Base-by-base conservation (phyloP, 306 rosid genomes). In the Hippophae tibetana region DNA sequence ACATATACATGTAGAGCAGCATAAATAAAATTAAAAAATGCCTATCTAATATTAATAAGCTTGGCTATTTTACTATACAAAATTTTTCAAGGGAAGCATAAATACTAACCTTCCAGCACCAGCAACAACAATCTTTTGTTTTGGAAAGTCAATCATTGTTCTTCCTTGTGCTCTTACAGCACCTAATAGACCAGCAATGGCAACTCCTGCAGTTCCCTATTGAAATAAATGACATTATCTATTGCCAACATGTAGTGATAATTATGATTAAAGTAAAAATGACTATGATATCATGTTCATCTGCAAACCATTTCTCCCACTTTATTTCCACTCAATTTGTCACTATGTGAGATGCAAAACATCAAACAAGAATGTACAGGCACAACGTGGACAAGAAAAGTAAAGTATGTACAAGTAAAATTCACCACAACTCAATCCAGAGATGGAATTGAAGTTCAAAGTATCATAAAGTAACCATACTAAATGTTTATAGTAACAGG, bases 131-230 rank as follows among this genome's bases (percentile, higher is more conserved):
- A 93, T 93, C 85, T 86, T 93, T 63, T 82, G 92, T 71, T 88
- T 93, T 48, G 99, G 97, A 63, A 93, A 93, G 79, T 93, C 99
- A 68, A 93, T 88, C 99, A 93, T 86, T 58, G 95, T 78, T 78
- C 93, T 86, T 71, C 97, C 99, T 84, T 93, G 99, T 18, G 97
- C 99, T 79, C 99, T 84, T 53, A 93, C 99, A 68, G 99, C 97
- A 54, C 99, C 94, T 73, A 93, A 78, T 67, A 93, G 99, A 47
- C 99, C 99, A 67, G 99, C 99, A 57, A 88, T 73, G 52, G 99
- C 99, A 63, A 93, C 99, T 69, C 99, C 97, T 25, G 99, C 99
- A 42, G 99, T 93, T 70, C 99, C 99, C 99, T 93, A 73, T 47
- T 13, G 41, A 65, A 60, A 56, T 13, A 71, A 44, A 61, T 77